These are phyloP conservation scores for Macadamia tetraphylla DNA, from an alignment of 164 flowering plant species.

Conservation along the genomic window DNA sequence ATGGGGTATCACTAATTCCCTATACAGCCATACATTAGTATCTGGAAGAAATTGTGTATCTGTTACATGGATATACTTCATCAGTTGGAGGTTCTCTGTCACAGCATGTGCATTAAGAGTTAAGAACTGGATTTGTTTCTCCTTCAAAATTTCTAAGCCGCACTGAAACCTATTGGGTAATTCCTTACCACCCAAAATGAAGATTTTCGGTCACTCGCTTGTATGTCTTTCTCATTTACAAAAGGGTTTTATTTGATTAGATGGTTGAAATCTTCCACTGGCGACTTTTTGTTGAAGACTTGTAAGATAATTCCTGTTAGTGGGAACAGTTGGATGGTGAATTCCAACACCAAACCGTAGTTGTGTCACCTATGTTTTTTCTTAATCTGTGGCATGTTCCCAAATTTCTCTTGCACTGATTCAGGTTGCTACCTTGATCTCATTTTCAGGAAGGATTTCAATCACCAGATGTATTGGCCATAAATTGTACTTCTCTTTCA, in stretches of 20 bases:
- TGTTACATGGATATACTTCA: not conserved
- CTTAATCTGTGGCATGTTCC: not conserved
- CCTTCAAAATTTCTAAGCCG: no score
- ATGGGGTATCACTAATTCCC: not conserved
- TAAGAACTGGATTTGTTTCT: no score
- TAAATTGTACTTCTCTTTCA: conserved; percentile 72
- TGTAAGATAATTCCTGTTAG: no score
- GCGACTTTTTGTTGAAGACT: no score
- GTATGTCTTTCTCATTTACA: no score
- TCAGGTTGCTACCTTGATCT: conserved; percentile 3
- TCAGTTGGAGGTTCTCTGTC: not conserved
- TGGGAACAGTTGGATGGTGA: no score
- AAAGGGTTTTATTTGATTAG: no score
- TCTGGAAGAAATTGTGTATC: not conserved
- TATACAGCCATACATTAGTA: not conserved
- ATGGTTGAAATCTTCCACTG: no score
- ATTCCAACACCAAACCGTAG: not conserved
- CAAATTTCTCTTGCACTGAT: not conserved
- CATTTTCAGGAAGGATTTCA: conserved; percentile 45
- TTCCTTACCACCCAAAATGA: no score
- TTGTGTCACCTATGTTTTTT: not conserved
- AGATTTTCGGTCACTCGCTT: no score
- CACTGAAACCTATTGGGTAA: no score
- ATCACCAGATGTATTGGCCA: conserved; percentile 47
- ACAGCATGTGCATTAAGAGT: no score